Base-by-base conservation (phyloP, 129 eudicot genomes). In the Mikania micrantha region DNA sequence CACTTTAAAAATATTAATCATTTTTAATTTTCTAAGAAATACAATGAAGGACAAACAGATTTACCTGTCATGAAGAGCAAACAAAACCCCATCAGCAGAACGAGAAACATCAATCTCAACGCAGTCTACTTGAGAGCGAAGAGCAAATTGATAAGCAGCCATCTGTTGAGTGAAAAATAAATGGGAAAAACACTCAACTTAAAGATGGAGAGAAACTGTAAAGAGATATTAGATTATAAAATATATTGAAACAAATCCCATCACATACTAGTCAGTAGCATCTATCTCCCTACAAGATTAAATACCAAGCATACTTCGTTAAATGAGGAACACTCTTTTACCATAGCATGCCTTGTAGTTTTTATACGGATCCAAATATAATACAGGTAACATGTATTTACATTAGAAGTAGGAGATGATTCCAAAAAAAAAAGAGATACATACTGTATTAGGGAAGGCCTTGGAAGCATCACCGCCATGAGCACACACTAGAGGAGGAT, bases 71-170 rank as follows among this genome's bases (percentile, higher is more conserved):
- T 93, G 96, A 73, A 88, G 99, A 70, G 99, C 95, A 62, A 93
- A 88, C 66, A 93, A 70, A 65, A 86, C 80, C 66, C 99, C 99
- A 75, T 93, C 99, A 32, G 90, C 73, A 31, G 99, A 93, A 73
- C 96, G 96, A 73, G 99, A 93, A 34, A 86, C 99, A 78, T 93
- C 99, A 83, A 93, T 86, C 82, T 93, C 99, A 31, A 93, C 89
- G 78, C 99, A 89, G 60, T 89, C 99, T 65, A 80, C 95, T 79
- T 80, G 83, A 77, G 92, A 82, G 60, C 60, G 70, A 61, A 93
- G 75, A 74, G 99, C 99, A 75, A 60, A 74, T 24, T 61, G 79
- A 69, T 88, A 93, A 20, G 99, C 96, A 80, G 79, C 81, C 85
- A 93, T 83, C 95, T 93, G 84, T 63, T 65, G 4, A 49, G 49